Percentiles rank a stretch among this genome's conserved stretches.
These are phyloP conservation scores for Groenewaldozyma tartarivorans DNA, from an alignment of 805 yeast species.

Conservation along the genomic window DNA sequence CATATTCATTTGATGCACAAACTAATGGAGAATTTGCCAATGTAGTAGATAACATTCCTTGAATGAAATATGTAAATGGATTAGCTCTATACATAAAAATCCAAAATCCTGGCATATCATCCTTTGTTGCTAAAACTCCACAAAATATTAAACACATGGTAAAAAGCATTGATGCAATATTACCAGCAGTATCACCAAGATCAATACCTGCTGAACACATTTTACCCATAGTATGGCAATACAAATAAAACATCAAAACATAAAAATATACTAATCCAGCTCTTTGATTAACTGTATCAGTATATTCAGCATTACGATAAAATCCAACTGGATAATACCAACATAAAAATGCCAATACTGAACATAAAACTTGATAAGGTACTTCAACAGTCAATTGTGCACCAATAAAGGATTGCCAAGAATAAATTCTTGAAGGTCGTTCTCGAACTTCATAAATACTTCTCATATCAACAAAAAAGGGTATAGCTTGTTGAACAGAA, in stretches of 20 bases:
- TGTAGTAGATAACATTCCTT: conserved; percentile 25
- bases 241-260: conserved; percentile 37
- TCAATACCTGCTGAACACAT: conserved; percentile 46
- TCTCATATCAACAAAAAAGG: conserved; percentile 50
- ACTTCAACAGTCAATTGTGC: conserved; percentile 59
- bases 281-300: conserved; percentile 36
- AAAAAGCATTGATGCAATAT: conserved; percentile 45
- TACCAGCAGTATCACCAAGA: conserved; percentile 54
- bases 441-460: conserved; percentile 64
- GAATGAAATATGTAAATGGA: conserved; percentile 60
- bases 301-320: conserved; percentile 46
- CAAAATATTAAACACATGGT: conserved; percentile 61
- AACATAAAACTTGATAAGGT: conserved; percentile 54
- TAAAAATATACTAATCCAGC: conserved; percentile 29
- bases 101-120: conserved; percentile 63
- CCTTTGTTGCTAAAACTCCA: conserved; percentile 60
- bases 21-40: conserved; percentile 26
- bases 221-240: conserved; percentile 28
- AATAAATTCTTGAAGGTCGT: conserved; percentile 60
- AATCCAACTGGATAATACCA: conserved; percentile 66
- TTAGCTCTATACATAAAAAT: conserved; percentile 65
- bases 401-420: conserved; percentile 53
- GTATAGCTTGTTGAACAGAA: conserved; percentile 53
- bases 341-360: conserved; percentile 52
- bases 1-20: conserved; percentile 42